Percentiles rank a stretch among this genome's conserved stretches.
phyloP scores from a whole-genome alignment of 176 grass and related monocot species.

The Oryza punctata region DNA sequence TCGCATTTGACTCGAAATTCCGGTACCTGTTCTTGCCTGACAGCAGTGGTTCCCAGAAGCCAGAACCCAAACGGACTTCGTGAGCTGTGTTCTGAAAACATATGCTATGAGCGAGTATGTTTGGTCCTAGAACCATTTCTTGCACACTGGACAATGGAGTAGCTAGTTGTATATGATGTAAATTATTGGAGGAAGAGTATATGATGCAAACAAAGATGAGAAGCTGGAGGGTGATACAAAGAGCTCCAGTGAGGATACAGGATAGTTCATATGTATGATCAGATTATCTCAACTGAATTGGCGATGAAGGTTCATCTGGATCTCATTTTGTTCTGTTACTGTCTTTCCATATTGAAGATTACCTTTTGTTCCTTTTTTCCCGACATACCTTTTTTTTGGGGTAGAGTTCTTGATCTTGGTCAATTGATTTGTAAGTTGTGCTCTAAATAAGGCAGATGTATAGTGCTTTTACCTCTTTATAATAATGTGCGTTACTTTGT shows the following conservation, averaged over 20 bases:
- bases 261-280: neutral
- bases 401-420: constrained; percentile 20
- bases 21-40: constrained; percentile 84
- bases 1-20: constrained; percentile 76
- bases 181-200: constrained; percentile 33
- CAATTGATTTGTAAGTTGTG: constrained; percentile 37
- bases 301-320: neutral
- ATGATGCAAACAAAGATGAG: constrained; percentile 23
- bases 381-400: neutral
- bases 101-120: neutral
- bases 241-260: neutral
- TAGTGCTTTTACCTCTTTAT: neutral
- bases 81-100: constrained; percentile 37
- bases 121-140: constrained; percentile 36
- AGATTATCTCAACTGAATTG: neutral
- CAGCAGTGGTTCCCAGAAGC: constrained; percentile 28
- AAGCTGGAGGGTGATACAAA: neutral
- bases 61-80: constrained; percentile 28
- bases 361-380: neutral
- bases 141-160: constrained; percentile 9
- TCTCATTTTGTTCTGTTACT: neutral
- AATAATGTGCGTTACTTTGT: neutral
- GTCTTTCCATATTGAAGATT: constrained; percentile 6
- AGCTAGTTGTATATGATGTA: constrained; percentile 51
- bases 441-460: constrained; percentile 11